Evolutionary conservation across 306 rosid genomes (phyloP), one percentile per base, ranked within the genome.

Genomic region (Quercus mongolica): DNA sequence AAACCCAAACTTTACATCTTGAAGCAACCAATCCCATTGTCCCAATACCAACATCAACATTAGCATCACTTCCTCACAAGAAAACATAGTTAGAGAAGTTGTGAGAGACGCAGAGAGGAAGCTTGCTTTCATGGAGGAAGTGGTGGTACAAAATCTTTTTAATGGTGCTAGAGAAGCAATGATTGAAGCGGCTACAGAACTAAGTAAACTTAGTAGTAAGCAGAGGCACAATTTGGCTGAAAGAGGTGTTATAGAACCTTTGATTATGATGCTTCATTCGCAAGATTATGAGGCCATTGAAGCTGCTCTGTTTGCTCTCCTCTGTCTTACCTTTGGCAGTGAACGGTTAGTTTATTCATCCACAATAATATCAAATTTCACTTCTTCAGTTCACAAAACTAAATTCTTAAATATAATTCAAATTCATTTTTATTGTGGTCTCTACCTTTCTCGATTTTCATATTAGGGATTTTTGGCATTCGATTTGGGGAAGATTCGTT

Each of bases 221-320:
- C 92, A 86, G 71, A 85, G 83, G 63, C 94, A 83, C 75, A 91
- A 85, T 28, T 79, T 93, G 20, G 91, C 79, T 11, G 91, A 85
- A 80, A 88, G 74, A 54, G 91, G 87, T 5, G 85, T 86, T 15
- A 80, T 88, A 69, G 81, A 41, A 19, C 97, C 98, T 35, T 80
- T 93, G 71, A 74, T 93, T 82, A 90, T 88, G 9, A 93, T 93
- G 94, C 97, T 93, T 76, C 86, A 86, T 74, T 88, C 93, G 11
- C 80, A 86, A 76, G 72, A 86, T 69, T 86, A 11, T 59, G 87
- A 90, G 61, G 88, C 84, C 84, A 78, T 80, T 73, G 91, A 93
- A 88, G 93, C 94, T 80, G 76, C 98, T 86, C 89, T 93, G 0
- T 78, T 26, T 79, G 92, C 94, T 83, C 89, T 93, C 17, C 94